A percentile compares a stretch with the other conserved stretches of the same genome.
phyloP scores from a whole-genome alignment of 148 eudicot genomes.

The Cornus suecica region DNA sequence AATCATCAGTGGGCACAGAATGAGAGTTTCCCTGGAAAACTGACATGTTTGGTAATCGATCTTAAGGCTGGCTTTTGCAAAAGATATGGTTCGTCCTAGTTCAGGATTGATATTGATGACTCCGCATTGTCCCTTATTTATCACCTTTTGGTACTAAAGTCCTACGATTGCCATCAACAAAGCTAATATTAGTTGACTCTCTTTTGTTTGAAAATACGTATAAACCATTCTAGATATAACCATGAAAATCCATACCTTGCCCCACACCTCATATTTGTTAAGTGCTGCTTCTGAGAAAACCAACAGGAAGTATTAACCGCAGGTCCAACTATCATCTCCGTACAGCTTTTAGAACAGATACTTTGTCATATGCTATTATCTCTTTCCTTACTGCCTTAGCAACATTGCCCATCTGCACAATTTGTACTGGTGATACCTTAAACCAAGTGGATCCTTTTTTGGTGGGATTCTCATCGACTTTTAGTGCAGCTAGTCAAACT shows the following conservation, averaged over 20 bases:
- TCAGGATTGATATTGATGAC: no score
- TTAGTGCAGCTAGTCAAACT: background rate
- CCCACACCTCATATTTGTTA: background rate
- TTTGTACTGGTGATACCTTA: background rate
- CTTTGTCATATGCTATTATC: background rate
- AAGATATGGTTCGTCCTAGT: no score
- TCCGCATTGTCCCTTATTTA: no score
- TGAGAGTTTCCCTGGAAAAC: no score
- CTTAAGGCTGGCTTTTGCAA: no score
- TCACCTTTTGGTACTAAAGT: no score
- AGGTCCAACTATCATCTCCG: background rate
- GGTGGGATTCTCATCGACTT: background rate
- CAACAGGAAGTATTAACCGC: background rate
- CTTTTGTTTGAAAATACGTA: background rate
- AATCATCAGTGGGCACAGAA: no score
- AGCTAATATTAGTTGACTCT: background rate
- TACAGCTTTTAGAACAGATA: background rate
- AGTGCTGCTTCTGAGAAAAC: background rate
- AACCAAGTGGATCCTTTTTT: background rate
- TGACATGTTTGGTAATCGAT: no score
- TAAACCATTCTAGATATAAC: background rate
- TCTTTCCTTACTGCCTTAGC: background rate
- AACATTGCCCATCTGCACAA: background rate
- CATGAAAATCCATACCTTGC: background rate
- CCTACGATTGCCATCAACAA: no score